Evolutionary conservation across 495 filamentous ascomycete genomes (phyloP).

Genomic region (Daldinia bambusicola): DNA sequence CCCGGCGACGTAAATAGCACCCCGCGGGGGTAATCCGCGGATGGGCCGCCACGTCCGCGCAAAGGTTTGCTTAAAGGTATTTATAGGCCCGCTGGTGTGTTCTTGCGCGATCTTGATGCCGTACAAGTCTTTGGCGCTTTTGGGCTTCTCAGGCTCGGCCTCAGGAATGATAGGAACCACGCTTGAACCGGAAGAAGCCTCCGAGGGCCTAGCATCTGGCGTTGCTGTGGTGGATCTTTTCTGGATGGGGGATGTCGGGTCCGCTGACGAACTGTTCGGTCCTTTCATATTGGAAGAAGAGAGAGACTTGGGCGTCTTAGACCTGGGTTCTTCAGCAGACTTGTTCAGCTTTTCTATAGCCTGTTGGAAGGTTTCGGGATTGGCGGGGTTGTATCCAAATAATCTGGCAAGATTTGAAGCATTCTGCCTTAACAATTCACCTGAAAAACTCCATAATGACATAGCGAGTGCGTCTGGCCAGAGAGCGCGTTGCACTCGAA

Average conservation of each 20-base stretch:
- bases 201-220: slow-evolving; percentile 33
- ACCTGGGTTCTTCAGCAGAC: slow-evolving; percentile 28
- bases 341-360: slow-evolving; percentile 49
- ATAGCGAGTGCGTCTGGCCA: slow-evolving; percentile 51
- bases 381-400: slow-evolving; percentile 48
- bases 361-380: slow-evolving; percentile 33
- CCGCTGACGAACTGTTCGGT: slow-evolving; percentile 32
- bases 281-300: slow-evolving; percentile 31
- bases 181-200: slow-evolving; percentile 43
- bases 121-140: slow-evolving; percentile 46
- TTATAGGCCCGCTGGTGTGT: slow-evolving; percentile 49
- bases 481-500: slow-evolving; percentile 47
- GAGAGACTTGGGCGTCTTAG: slow-evolving; percentile 24
- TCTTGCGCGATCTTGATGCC: slow-evolving; percentile 52
- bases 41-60: slow-evolving; percentile 56
- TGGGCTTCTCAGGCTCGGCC: slow-evolving; percentile 30
- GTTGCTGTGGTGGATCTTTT: slow-evolving; percentile 36
- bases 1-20: slow-evolving; percentile 71
- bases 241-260: slow-evolving; percentile 32
- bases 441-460: slow-evolving; percentile 51
- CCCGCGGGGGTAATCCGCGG: slow-evolving; percentile 64
- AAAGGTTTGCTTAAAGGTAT: slow-evolving; percentile 66
- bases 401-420: slow-evolving; percentile 39
- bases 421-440: slow-evolving; percentile 47
- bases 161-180: slow-evolving; percentile 35